Evolutionary conservation across 164 flowering plant species (phyloP), one percentile per base, ranked within the genome.

Genomic region (Houttuynia cordata): DNA sequence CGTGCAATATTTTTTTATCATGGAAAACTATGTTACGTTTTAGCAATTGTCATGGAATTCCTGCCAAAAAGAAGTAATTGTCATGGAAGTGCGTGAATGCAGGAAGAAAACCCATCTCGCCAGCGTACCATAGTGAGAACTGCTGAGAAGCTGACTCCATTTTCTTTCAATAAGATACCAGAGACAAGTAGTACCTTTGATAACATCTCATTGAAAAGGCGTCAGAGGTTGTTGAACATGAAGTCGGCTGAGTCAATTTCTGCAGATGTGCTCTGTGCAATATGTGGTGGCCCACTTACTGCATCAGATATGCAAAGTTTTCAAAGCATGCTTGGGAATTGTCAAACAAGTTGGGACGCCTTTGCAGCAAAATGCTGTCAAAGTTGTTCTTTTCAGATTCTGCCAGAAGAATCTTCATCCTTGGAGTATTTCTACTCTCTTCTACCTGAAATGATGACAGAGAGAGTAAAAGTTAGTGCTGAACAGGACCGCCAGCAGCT

Each of bases 41-140:
- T 45, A 17, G 49, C 12, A 45, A 45, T 45, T 0, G 14, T 2
- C 2, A 30, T 30, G 37, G 37, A 45, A 45, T n/a, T n/a, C n/a
- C n/a, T n/a, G n/a, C n/a, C n/a, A n/a, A n/a, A n/a, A n/a, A n/a
- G n/a, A 2, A 17, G 49, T 45, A 45, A 45, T 45, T 0, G 14
- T 2, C 2, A 30, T 30, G 37, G 37, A 45, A 45, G 49, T 7
- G 49, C 45, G 14, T 18, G 7, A 30, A 55, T 71, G 54, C 86
- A 94, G 96, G 82, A 86, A 77, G 99, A 94, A 71, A 88, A 94
- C 73, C 88, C 87, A 74, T 83, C 96, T 56, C 85, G 99, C 10
- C 95, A 86, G 61, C 78, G 84, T 68, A 90, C 97, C 45, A 90
- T 91, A 70, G 78, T 94, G 52, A 78, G 96, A 68, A 94, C 97